A percentile compares a stretch with the other conserved stretches of the same genome.
phyloP scores from a whole-genome alignment of 176 grass and related monocot genomes.

The Eragrostis nindensis region DNA sequence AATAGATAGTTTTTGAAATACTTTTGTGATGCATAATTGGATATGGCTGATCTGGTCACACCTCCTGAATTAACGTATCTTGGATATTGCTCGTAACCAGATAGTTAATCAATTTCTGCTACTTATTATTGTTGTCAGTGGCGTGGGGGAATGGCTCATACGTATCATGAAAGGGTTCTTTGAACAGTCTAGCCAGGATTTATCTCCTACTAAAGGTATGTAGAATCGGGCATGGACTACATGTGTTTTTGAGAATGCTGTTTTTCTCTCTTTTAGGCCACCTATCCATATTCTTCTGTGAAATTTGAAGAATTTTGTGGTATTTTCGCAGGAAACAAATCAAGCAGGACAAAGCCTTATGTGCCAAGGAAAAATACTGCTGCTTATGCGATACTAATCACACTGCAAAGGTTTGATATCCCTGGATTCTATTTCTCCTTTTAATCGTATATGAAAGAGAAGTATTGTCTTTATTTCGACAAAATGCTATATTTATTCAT shows the following conservation, averaged over 20 bases:
- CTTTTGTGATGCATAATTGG: neutral
- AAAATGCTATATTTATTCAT: constrained; percentile 2
- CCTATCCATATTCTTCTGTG: neutral
- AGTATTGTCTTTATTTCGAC: neutral
- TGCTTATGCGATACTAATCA: constrained; percentile 76
- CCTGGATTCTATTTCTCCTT: neutral
- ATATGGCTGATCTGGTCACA: neutral
- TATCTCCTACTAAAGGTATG: constrained; percentile 39
- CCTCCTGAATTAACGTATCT: neutral
- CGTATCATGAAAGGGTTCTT: constrained; percentile 64
- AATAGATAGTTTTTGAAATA: neutral
- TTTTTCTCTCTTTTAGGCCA: neutral
- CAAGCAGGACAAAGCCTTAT: constrained; percentile 55
- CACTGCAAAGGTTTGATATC: constrained; percentile 62
- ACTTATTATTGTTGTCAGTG: constrained; percentile 45
- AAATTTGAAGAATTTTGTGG: neutral
- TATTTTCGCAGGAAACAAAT: constrained; percentile 65
- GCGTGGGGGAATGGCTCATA: constrained; percentile 66
- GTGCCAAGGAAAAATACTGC: constrained; percentile 75
- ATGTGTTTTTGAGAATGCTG: neutral
- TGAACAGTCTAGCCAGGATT: constrained; percentile 31
- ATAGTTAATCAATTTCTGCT: neutral
- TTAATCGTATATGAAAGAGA: neutral
- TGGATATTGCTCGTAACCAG: neutral
- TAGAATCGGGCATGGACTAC: neutral